phyloP scores from a whole-genome alignment of 2,329 filamentous ascomycete species.

The Fonsecaea pugnacius region DNA sequence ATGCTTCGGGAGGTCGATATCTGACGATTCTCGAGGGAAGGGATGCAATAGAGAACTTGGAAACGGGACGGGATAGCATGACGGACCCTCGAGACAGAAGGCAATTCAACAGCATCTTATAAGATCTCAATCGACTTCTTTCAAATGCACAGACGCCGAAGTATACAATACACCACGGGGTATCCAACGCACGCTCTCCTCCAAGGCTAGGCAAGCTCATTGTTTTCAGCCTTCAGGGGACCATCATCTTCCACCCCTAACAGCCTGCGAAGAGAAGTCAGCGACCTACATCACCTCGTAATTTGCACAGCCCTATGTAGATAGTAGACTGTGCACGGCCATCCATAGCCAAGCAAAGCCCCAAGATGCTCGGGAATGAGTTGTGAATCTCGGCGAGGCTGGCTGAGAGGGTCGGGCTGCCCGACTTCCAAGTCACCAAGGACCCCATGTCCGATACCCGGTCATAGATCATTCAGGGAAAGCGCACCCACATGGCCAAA shows the following conservation, averaged over 20 bases:
- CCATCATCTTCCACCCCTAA: not conserved
- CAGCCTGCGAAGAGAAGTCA: not conserved
- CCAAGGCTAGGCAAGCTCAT: not conserved
- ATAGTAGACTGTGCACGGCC: not conserved
- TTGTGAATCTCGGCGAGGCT: conserved; percentile 4
- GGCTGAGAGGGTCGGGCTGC: not conserved
- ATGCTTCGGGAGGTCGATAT: not conserved
- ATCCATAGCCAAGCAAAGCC: not conserved
- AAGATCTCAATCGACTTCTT: not conserved
- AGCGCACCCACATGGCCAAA: not conserved
- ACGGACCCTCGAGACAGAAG: not conserved
- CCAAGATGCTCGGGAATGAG: conserved; percentile 1
- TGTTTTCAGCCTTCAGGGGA: not conserved
- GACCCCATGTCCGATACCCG: not conserved
- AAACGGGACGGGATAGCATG: not conserved
- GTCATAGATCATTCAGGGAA: not conserved
- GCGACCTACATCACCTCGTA: not conserved
- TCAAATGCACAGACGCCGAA: not conserved
- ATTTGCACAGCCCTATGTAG: not conserved
- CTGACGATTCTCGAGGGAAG: not conserved
- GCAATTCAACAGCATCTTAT: not conserved
- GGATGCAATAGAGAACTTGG: not conserved
- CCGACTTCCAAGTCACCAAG: not conserved
- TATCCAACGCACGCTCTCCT: not conserved
- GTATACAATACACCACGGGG: not conserved